phyloP scores from a whole-genome alignment of 176 grass and related monocot genomes.

The Aegilops longissima region DNA sequence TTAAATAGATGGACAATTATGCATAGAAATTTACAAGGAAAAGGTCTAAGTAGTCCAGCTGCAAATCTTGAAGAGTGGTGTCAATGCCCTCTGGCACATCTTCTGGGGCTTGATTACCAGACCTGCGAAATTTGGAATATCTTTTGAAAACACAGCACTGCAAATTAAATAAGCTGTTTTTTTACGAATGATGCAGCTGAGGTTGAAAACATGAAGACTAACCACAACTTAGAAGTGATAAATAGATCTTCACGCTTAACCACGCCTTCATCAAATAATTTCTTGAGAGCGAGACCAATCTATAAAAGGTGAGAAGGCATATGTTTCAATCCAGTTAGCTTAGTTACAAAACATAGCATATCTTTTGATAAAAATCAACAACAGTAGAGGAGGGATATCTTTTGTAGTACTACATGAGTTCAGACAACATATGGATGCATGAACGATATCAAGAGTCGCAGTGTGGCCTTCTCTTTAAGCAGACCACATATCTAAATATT shows the following conservation, averaged over 20 bases:
- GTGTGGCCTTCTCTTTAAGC: neutral
- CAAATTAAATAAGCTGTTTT: neutral
- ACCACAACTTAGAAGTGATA: slow-evolving; percentile 75
- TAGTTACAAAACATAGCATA: neutral
- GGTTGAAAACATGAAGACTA: neutral
- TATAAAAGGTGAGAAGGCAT: neutral
- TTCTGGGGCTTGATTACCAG: slow-evolving; percentile 62
- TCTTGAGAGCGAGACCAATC: slow-evolving; percentile 60
- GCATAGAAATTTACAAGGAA: slow-evolving; percentile 62
- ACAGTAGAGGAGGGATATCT: too few relatives aligned
- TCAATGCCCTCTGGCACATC: slow-evolving; percentile 69
- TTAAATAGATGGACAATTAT: slow-evolving; percentile 16
- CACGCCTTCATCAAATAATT: slow-evolving; percentile 47
- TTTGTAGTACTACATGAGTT: neutral
- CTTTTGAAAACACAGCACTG: neutral
- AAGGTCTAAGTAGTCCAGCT: slow-evolving; percentile 87
- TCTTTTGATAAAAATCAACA: neutral
- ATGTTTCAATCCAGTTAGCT: neutral
- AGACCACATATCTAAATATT: neutral
- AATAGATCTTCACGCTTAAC: slow-evolving; percentile 64
- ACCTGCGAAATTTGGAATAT: slow-evolving; percentile 46
- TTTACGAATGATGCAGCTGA: neutral
- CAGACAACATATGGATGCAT: neutral
- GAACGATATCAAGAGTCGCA: neutral
- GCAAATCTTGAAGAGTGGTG: slow-evolving; percentile 59